These are phyloP conservation scores for Solanum dulcamara DNA, from an alignment of 257 asterid genomes.

Conservation along the genomic window DNA sequence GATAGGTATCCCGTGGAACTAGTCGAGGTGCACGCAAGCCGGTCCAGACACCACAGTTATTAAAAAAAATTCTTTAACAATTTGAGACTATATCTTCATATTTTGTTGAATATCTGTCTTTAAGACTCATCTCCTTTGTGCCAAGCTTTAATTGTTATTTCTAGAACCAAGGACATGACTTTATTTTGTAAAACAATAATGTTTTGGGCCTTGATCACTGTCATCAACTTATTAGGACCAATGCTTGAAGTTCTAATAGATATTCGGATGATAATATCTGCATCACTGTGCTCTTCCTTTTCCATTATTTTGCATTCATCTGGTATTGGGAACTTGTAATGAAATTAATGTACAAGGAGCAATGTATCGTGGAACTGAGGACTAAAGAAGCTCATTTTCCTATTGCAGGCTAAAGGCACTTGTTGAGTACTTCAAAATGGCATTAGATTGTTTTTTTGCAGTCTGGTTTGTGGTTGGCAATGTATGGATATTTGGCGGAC, in stretches of 20 bases:
- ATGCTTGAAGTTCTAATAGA: neutral
- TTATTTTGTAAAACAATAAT: neutral
- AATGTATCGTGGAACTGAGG: neutral
- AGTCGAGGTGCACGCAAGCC: neutral
- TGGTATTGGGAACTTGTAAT: neutral
- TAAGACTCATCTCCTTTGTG: neutral
- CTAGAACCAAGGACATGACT: neutral
- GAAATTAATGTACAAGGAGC: neutral
- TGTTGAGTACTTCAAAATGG: slow-evolving; percentile 82
- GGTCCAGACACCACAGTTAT: neutral
- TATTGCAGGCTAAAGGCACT: slow-evolving; percentile 58
- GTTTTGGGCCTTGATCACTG: neutral
- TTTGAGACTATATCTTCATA: neutral
- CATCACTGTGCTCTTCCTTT: neutral
- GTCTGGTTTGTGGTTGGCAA: slow-evolving; percentile 98
- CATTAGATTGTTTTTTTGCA: slow-evolving; percentile 91
- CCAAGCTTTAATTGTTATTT: neutral
- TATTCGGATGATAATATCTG: neutral
- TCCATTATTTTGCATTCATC: neutral
- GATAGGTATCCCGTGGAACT: neutral
- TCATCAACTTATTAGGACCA: neutral
- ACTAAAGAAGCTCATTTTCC: slow-evolving; percentile 11
- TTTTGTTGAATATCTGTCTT: neutral
- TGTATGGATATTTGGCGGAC: slow-evolving; percentile 95
- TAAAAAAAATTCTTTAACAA: neutral